These are phyloP conservation scores for Drechslerella dactyloides DNA, from an alignment of 2,329 filamentous ascomycete genomes.

Conservation along the genomic window DNA sequence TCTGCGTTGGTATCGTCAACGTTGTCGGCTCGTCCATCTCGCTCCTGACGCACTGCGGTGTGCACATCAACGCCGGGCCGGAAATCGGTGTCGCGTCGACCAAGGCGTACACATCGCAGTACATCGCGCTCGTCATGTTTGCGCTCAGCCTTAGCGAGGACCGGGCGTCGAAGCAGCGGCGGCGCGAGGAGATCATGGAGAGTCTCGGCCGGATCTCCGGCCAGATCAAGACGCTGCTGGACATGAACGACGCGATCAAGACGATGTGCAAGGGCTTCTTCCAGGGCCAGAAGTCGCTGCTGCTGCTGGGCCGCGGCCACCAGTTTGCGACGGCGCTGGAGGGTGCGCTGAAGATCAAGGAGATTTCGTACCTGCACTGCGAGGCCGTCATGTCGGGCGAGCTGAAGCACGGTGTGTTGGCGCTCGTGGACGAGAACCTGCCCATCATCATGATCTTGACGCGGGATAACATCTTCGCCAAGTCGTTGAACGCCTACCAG, in stretches of 20 bases:
- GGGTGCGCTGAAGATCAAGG: constrained; percentile 98
- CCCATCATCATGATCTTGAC: constrained; percentile 99
- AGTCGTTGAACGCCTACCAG: constrained; percentile 99
- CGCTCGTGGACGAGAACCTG: constrained; percentile 95
- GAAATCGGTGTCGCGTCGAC: constrained; percentile 99
- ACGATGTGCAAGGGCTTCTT: constrained; percentile 87
- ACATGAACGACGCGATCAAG: constrained; percentile 93
- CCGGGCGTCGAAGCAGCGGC: constrained; percentile 88
- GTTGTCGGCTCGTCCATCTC: constrained; percentile 98
- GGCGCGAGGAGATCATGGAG: constrained; percentile 94
- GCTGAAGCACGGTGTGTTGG: constrained; percentile 97
- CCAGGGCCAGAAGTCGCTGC: constrained; percentile 95
- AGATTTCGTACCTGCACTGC: constrained; percentile 99
- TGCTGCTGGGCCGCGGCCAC: constrained; percentile 90
- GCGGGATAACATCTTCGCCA: constrained; percentile 92
- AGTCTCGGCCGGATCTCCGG: constrained; percentile 84
- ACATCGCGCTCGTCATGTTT: constrained; percentile 99
- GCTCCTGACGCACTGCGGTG: constrained; percentile 97
- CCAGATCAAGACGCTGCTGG: constrained; percentile 89
- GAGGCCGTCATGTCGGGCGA: constrained; percentile 99
- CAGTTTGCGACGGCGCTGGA: constrained; percentile 97
- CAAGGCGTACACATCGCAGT: constrained; percentile 99
- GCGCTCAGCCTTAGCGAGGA: constrained; percentile 95
- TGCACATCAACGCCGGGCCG: constrained; percentile 97
- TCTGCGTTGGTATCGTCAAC: constrained; percentile 98